Percentiles rank a stretch among this genome's conserved stretches.
phyloP scores from a whole-genome alignment of 2,329 filamentous ascomycete genomes.

The Xylaria polymorpha region DNA sequence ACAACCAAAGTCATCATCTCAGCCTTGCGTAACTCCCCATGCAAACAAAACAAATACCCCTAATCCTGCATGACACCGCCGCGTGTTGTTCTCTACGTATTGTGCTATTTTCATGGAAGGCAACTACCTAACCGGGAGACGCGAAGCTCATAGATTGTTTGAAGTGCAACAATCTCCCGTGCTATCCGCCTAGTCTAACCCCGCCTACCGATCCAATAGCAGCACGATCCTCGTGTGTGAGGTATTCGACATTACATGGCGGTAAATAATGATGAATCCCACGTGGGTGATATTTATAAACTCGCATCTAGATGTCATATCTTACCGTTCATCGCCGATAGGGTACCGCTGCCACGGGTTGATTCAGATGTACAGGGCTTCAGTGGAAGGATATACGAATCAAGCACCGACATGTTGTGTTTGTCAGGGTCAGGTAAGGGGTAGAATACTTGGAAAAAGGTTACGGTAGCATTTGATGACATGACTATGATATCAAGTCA shows the following conservation, averaged over 20 bases:
- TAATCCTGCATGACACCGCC: not conserved
- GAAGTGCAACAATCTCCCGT: not conserved
- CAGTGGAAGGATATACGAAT: not conserved
- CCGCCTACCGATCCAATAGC: not conserved
- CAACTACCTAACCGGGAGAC: not conserved
- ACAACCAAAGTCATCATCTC: not conserved
- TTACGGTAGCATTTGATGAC: not conserved
- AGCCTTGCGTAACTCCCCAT: conserved; percentile 12
- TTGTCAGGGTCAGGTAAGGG: not conserved
- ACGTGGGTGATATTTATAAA: not conserved
- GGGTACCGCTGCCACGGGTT: not conserved
- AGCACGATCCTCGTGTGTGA: not conserved
- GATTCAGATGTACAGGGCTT: not conserved
- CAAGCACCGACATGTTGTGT: not conserved
- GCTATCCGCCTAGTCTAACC: not conserved
- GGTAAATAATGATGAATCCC: too few species aligned
- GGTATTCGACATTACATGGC: not conserved
- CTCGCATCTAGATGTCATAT: not conserved
- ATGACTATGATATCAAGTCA: not conserved
- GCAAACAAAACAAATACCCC: not conserved
- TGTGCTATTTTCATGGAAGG: not conserved
- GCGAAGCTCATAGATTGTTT: not conserved
- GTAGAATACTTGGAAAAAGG: not conserved
- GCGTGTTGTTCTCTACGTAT: not conserved
- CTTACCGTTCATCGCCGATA: not conserved